Evolutionary conservation across 345 rosid genomes (phyloP), one percentile per base, ranked within the genome.

Genomic region (Eucalyptus virginea): DNA sequence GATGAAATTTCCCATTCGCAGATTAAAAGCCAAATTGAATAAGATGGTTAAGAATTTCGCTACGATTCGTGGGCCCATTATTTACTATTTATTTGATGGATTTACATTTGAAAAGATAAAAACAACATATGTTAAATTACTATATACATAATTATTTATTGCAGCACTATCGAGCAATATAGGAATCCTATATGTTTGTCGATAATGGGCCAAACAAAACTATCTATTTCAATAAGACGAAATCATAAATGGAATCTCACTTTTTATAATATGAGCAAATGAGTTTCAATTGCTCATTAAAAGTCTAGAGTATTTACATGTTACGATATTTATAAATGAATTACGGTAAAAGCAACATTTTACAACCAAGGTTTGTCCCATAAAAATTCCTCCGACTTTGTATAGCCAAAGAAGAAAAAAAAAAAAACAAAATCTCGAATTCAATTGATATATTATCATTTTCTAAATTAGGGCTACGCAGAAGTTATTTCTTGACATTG

Each of bases 301-400:
- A 67, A 67, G 11, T 9, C 6, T 1, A 32, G 0, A 32, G 21
- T 3, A 3, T 16, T 67, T 67, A 17, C 6, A 2, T 32, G 40
- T 67, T 67, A 32, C 0, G 11, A 0, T 17, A 67, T 32, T 32
- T 67, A 1, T 72, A 72, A 72, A 72, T 2, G 1, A 19, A 34
- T 18, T 19, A 72, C 6, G 23, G 37, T 32, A 32, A 67, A 67
- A 34, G 24, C 26, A 9, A 18, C 26, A 72, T 19, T 23, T 72
- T 72, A 34, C 8, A 5, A 24, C 1, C 30, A 9, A 10, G 62
- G 30, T 1, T 24, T 9, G 0, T 56, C 62, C 14, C 80, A 67
- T 32, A 1, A 8, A 8, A 7, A 67, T 67, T 23, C 37, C 80
- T 8, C 1, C 11, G 3, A n/a, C 37, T 65, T 7, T 4, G 37